Base-by-base conservation (phyloP, 345 rosid species). In the Rubroshorea leprosula region DNA sequence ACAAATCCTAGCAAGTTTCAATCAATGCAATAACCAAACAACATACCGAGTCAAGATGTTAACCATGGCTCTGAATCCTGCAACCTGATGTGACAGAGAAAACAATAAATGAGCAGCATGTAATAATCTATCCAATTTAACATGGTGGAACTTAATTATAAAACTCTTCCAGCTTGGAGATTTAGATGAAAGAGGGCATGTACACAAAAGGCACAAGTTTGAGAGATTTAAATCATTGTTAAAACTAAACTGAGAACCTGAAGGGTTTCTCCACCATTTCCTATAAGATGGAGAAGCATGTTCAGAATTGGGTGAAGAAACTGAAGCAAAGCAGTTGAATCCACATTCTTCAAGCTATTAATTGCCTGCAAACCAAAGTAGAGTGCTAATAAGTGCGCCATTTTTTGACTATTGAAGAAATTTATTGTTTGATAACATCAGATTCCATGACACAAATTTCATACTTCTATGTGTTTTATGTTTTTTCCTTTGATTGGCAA, bases 201-300 rank as follows among this genome's bases (percentile, higher is more conserved):
- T 6, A 27, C 31, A 27, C 4, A 27, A 27, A 27, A 27, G 4
- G 45, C 3, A 14, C 9, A 2, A n/a, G 45, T 8, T 11, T 16
- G 14, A 15, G 1, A 2, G 47, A 25, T 29, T 49, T 29, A 49
- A 16, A 52, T 27, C 43, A 16, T 21, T 53, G 31, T 14, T 68
- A 53, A n/a, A n/a, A n/a, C 49, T 60, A 25, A 61, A 45, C 26
- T 21, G 50, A 63, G 59, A 75, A 93, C 97, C 99, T 93, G 99
- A 56, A 93, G 89, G 47, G 99, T 89, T 80, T 93, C 99, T 76
- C 99, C 99, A 70, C 99, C 99, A 79, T 87, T 93, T 61, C 99
- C 94, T 54, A 93, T 93, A 58, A 93, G 97, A 85, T 89, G 93
- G 61, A 93, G 94, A 70, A 93, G 96, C 99, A 93, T 86, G 71